Evolutionary conservation across 768 basidiomycete genomes (phyloP).

Genomic region (Leccinum aurantiacum): DNA sequence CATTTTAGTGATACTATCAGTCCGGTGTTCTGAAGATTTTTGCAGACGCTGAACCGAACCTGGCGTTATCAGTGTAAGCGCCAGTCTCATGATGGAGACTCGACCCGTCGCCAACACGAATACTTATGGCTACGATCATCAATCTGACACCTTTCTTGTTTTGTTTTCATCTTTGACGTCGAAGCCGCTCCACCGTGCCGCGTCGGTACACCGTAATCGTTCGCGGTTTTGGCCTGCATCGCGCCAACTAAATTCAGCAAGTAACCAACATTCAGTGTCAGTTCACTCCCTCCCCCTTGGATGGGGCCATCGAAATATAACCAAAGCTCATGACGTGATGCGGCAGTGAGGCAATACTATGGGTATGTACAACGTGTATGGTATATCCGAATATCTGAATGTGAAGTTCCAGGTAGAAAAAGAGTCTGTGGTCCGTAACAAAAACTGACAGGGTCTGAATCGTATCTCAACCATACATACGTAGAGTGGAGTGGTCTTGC

Average conservation of each 20-base stretch:
- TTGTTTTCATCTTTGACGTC: too few relatives aligned
- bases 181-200: too few relatives aligned
- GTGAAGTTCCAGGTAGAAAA: not conserved
- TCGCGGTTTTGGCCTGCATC: not conserved
- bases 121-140: too few relatives aligned
- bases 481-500: not conserved
- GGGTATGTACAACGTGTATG: conserved; percentile 22
- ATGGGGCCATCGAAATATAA: not conserved
- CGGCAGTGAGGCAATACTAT: not conserved
- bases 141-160: too few relatives aligned
- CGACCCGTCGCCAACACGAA: too few relatives aligned
- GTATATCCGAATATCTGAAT: conserved; percentile 7
- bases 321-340: not conserved
- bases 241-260: not conserved
- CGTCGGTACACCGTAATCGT: too few relatives aligned
- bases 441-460: not conserved
- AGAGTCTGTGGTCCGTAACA: not conserved
- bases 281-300: not conserved
- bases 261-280: not conserved
- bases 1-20: too few relatives aligned
- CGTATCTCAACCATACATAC: not conserved
- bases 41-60: too few relatives aligned
- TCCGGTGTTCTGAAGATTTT: too few relatives aligned
- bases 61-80: too few relatives aligned
- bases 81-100: too few relatives aligned